Evolutionary conservation across 352 stramenopile genomes (phyloP), one percentile per base, ranked within the genome.

Genomic region (Globisporangium cylindrosporum): DNA sequence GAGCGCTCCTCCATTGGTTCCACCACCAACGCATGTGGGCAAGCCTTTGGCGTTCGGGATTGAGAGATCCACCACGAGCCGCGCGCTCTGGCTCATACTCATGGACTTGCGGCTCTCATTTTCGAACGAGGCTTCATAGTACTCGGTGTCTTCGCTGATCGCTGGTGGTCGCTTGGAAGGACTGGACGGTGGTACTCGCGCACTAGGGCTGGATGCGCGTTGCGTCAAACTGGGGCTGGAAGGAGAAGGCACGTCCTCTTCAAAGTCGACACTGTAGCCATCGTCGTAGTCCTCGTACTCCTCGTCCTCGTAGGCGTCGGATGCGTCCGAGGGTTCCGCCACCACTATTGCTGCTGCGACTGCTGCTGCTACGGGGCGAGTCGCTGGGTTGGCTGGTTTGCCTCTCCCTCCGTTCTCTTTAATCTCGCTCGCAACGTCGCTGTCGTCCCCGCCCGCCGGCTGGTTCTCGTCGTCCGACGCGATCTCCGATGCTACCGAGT

Each of bases 201-300:
- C 29, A 46, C 24, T 27, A 38, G 51, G 51, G 3, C 65, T 70
- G 29, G 4, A 32, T 27, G 34, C 4, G 32, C 27, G 54, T 41
- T 8, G 29, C 25, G 54, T 15, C 6, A 27, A 41, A 38, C 25
- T 59, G 15, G 54, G 25, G 12, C 24, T 32, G 24, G 53, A 58
- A 12, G 53, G n/a, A 24, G 49, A 32, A n/a, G 54, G 10, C 15
- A 15, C 54, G 9, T 78, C 71, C 9, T 89, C 78, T 62, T 92
- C 84, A 72, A 91, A 92, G 64, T 92, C 84, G 29, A 79, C 80
- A 62, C 84, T 92, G 71, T 94, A 94, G 64, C 66, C 76, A 67
- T 81, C 66, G 51, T 86, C 77, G 20, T 82, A 72, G 65, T 90
- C 74, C 12, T 89, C 80, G 57, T 82, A 77, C 25, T 70, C 68